Percentiles rank a stretch among this genome's conserved stretches.
Evolutionary conservation across 495 filamentous ascomycete species (phyloP).

Genomic region (Letharia columbiana): DNA sequence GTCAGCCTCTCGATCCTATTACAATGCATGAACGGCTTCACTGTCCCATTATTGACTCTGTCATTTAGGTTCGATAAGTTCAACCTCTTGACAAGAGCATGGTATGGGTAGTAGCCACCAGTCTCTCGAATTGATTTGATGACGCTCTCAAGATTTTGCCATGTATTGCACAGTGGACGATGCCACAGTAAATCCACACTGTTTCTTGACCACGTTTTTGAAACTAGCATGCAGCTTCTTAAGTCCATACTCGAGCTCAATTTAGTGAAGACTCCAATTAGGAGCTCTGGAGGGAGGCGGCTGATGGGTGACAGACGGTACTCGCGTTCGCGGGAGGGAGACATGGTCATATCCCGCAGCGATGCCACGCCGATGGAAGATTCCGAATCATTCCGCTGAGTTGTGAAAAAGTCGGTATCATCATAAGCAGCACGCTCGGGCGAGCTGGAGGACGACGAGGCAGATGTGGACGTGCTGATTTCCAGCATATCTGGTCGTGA

Average conservation of each 20-base stretch:
- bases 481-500: slow-evolving; percentile 18
- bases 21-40: slow-evolving; percentile 72
- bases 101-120: slow-evolving; percentile 73
- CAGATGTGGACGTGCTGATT: slow-evolving; percentile 24
- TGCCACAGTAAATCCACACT: slow-evolving; percentile 93
- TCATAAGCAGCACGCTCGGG: slow-evolving; percentile 70
- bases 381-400: slow-evolving; percentile 76
- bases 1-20: slow-evolving; percentile 91
- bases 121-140: slow-evolving; percentile 61
- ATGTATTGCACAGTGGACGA: slow-evolving; percentile 79
- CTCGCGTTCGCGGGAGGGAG: slow-evolving; percentile 48
- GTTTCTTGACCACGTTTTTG: slow-evolving; percentile 85
- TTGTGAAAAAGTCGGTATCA: slow-evolving; percentile 86
- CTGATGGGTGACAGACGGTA: slow-evolving; percentile 60
- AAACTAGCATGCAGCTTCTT: slow-evolving; percentile 82
- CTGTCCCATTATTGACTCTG: slow-evolving; percentile 80
- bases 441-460: slow-evolving; percentile 73
- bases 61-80: slow-evolving; percentile 74
- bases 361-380: slow-evolving; percentile 78
- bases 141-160: slow-evolving; percentile 68
- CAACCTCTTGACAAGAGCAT: slow-evolving; percentile 77
- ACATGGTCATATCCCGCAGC: slow-evolving; percentile 61
- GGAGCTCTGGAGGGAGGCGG: slow-evolving; percentile 82
- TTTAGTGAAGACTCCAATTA: slow-evolving; percentile 86
- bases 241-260: slow-evolving; percentile 67